Evolutionary conservation across 2,329 filamentous ascomycete species (phyloP).

Genomic region (Dactylellina sp.): DNA sequence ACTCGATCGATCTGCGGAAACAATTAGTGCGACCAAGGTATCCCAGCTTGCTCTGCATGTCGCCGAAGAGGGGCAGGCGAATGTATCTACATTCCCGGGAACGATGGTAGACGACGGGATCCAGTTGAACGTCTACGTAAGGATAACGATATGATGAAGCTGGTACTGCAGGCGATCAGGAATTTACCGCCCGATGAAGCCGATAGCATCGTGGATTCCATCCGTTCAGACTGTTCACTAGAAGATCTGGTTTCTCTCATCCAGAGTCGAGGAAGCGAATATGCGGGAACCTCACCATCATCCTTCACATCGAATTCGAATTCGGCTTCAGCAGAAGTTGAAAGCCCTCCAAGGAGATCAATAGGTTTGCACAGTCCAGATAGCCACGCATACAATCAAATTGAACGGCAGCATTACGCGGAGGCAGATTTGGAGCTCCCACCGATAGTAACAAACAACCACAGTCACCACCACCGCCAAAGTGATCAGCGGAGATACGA

Average conservation of each 20-base stretch:
- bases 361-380: constrained; percentile 39
- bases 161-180: constrained; percentile 48
- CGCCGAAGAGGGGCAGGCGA: constrained; percentile 40
- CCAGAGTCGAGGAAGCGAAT: constrained; percentile 35
- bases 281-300: constrained; percentile 37
- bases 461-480: constrained; percentile 15
- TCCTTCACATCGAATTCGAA: constrained; percentile 49
- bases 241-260: constrained; percentile 47
- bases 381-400: constrained; percentile 25
- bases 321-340: constrained; percentile 44
- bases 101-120: constrained; percentile 51
- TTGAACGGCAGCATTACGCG: constrained; percentile 27
- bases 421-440: constrained; percentile 42
- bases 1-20: constrained; percentile 1
- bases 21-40: constrained; percentile 51
- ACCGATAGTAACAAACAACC: constrained; percentile 32
- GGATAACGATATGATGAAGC: constrained; percentile 54
- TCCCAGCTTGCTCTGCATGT: constrained; percentile 47
- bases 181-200: constrained; percentile 41
- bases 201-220: constrained; percentile 40
- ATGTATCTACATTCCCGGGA: constrained; percentile 50
- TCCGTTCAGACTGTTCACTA: constrained; percentile 48
- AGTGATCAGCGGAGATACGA: constrained; percentile 44
- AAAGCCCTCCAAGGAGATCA: constrained; percentile 39
- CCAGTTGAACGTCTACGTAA: constrained; percentile 45